Evolutionary conservation across 2,329 filamentous ascomycete species (phyloP), one percentile per base, ranked within the genome.

Genomic region (Pseudopyricularia javanii): DNA sequence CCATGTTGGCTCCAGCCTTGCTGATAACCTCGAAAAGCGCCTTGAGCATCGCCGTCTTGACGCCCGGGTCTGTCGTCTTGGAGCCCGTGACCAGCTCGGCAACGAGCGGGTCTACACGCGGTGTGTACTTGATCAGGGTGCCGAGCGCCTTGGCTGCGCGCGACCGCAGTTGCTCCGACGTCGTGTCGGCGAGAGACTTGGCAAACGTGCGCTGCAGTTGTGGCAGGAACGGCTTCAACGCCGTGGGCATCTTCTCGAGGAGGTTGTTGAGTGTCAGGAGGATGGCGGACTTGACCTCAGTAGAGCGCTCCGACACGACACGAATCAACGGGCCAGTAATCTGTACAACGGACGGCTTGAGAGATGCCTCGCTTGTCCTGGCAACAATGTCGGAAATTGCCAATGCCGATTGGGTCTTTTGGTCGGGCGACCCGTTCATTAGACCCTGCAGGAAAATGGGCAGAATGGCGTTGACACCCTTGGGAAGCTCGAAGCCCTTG

Each of bases 401-500:
- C 57, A 97, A 76, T 47, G 94, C 93, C 54, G 93, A 83, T 65
- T 94, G 88, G 26, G 89, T 93, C 65, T 91, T 81, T 71, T 98
- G 93, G 5, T 98, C 93, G 15, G 87, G 75, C 35, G 86, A 91
- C 54, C 93, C 94, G 62, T 98, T 97, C 85, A 98, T 95, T 59
- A 98, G 77, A 69, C 93, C 93, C 66, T 98, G 94, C 64, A 97
- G 70, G 79, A 98, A 97, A 59, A 98, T 97, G 2, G 94, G 93
- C 56, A 98, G 72, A 58, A 98, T 85, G 57, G 93, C 91, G 63
- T 90, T 95, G 75, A 98, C 95, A 56, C 94, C 94, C 79, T 97
- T 98, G 2, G 91, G 93, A 54, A 97, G 73, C 60, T 82, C 78
- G 72, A 98, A 98, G 34, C 93, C 94, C 37, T 90, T 82, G 48